Evolutionary conservation across 495 filamentous ascomycete species (phyloP), one percentile per base, ranked within the genome.

Genomic region (Podospora comata): DNA sequence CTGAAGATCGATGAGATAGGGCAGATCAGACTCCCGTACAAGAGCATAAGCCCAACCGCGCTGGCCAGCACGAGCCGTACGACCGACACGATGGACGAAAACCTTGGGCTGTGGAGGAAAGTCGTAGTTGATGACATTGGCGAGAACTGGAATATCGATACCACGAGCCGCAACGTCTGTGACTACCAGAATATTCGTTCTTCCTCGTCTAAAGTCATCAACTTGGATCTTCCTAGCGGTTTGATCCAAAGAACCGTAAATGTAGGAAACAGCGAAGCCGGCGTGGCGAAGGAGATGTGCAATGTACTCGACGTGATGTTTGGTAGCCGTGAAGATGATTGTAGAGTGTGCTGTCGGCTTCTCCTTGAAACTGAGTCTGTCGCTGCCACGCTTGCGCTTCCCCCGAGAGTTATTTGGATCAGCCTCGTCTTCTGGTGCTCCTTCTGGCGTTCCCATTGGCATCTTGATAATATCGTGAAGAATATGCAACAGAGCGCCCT

Each of bases 101-200:
- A 98, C 88, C 78, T 99, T 99, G 27, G 95, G 93, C 72, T 98
- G 94, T 5, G 94, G 89, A 3, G 95, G 95, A 74, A 99, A 98
- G 70, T 98, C 93, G 82, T 96, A 99, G 82, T 99, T 98, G 81
- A 99, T 95, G 63, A 98, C 95, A 75, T 99, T 97, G 55, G 92
- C 93, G 13, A 99, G 87, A 39, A 96, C 83, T 0, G 95, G 95
- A 69, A 98, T 97, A 88, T 99, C 95, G 68, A 99, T 96, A 85
- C 95, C 95, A 82, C 95, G 85, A 13, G 95, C 95, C 15, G 96
- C 95, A 39, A 99, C 93, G 77, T 99, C 95, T 5, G 95, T 99
- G 39, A 97, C 94, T n/a, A 99, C 92, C 1, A 99, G 79, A 59
- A 99, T 93, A 71, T 95, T 92, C 0, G 95, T 90, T 62, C 89